These are phyloP conservation scores for Candida glaebosa DNA, from an alignment of 805 yeast species.

Conservation along the genomic window DNA sequence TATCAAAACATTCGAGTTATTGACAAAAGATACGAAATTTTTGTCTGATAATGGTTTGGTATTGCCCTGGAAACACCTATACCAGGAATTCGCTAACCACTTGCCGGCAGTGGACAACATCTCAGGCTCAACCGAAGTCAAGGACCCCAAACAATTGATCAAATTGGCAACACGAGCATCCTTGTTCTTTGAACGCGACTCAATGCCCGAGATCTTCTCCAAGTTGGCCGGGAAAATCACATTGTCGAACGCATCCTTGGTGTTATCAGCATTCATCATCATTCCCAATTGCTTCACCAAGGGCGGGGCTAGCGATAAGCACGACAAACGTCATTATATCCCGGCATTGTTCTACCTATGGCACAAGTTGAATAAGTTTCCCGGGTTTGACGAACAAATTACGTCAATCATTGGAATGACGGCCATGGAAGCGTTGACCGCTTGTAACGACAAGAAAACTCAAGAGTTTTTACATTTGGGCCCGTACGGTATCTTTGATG, in stretches of 20 bases:
- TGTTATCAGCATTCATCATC: constrained; percentile 51
- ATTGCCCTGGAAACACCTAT: constrained; percentile 51
- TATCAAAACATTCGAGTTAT: constrained; percentile 54
- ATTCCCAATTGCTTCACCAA: constrained; percentile 45
- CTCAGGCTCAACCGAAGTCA: constrained; percentile 46
- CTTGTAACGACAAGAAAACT: constrained; percentile 14
- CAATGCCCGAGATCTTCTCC: constrained; percentile 50
- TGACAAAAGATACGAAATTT: constrained; percentile 48
- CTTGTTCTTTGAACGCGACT: constrained; percentile 47
- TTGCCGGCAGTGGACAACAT: constrained; percentile 39
- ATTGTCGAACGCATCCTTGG: constrained; percentile 48
- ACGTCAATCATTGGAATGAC: constrained; percentile 63
- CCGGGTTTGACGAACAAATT: constrained; percentile 59
- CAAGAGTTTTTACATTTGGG: constrained; percentile 30
- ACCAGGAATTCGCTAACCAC: constrained; percentile 29
- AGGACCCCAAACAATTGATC: constrained; percentile 45
- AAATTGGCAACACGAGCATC: constrained; percentile 53
- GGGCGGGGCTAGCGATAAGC: constrained; percentile 23
- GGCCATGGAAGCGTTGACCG: constrained; percentile 46
- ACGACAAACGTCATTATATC: constrained; percentile 52
- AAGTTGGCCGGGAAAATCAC: constrained; percentile 51
- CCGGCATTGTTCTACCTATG: constrained; percentile 72
- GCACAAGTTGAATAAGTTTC: constrained; percentile 49
- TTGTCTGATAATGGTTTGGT: constrained; percentile 38
- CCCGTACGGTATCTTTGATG: constrained; percentile 60